Percentiles rank a stretch among this genome's conserved stretches.
phyloP scores from a whole-genome alignment of 305 asterid species.

The Vinca major region DNA sequence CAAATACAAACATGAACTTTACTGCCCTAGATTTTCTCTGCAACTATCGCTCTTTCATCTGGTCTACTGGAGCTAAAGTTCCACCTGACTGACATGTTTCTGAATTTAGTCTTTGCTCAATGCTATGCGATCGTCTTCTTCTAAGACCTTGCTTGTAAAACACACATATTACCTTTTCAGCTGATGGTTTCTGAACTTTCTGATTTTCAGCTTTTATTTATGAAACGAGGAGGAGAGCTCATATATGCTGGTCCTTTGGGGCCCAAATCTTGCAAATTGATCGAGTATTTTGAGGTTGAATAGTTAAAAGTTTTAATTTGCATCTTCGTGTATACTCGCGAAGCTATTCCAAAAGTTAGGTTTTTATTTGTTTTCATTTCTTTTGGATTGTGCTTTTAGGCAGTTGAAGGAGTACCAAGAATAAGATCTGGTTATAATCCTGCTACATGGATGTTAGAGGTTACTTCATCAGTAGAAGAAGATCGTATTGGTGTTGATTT shows the following conservation, averaged over 20 bases:
- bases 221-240: constrained; percentile 95
- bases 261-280: constrained; percentile 66
- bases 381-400: constrained; percentile 29
- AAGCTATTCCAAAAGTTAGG: neutral
- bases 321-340: neutral
- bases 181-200: constrained; percentile 17
- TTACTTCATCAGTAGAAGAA: constrained; percentile 73
- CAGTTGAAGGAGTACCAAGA: constrained; percentile 63
- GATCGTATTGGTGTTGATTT: constrained; percentile 74
- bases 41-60: neutral
- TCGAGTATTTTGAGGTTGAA: constrained; percentile 82
- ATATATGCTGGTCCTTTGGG: constrained; percentile 95
- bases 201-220: constrained; percentile 64
- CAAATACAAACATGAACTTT: neutral
- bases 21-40: too few species aligned
- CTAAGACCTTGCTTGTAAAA: neutral
- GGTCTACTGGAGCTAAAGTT: neutral
- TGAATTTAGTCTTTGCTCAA: neutral
- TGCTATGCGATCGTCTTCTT: neutral
- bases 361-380: neutral
- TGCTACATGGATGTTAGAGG: constrained; percentile 96
- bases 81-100: neutral
- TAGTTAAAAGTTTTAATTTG: constrained; percentile 1
- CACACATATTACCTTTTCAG: neutral
- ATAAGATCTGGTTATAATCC: constrained; percentile 87